Evolutionary conservation across 192 early-diverging fungal species (phyloP).

Genomic region (Umbelopsis sp.): DNA sequence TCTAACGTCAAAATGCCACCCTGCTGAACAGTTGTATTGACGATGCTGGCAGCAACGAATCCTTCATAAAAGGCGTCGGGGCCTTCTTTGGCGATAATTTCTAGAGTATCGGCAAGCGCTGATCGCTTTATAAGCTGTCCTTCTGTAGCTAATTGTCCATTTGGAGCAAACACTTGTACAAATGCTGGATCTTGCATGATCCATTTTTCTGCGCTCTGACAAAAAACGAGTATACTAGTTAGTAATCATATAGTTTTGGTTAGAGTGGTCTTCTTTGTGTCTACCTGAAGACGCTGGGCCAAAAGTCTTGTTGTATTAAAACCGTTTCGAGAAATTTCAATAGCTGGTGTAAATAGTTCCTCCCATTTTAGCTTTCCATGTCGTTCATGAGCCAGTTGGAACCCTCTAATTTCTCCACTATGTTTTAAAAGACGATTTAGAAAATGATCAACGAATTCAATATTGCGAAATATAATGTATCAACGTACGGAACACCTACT

Average conservation of each 20-base stretch:
- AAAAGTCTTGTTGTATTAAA: slow-evolving; percentile 44
- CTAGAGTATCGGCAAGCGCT: slow-evolving; percentile 61
- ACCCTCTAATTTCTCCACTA: slow-evolving; percentile 86
- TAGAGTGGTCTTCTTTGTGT: background rate
- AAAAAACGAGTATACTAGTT: background rate
- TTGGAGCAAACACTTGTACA: slow-evolving; percentile 65
- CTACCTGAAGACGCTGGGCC: slow-evolving; percentile 37
- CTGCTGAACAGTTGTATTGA: slow-evolving; percentile 56
- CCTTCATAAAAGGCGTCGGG: slow-evolving; percentile 59
- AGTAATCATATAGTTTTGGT: background rate
- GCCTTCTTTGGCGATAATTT: slow-evolving; percentile 62
- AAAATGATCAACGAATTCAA: slow-evolving; percentile 11
- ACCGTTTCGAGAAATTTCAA: slow-evolving; percentile 76
- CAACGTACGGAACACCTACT: slow-evolving; percentile 73
- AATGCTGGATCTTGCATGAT: slow-evolving; percentile 50
- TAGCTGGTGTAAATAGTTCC: slow-evolving; percentile 74
- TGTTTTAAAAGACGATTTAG: slow-evolving; percentile 2
- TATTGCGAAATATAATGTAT: background rate
- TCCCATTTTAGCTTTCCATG: slow-evolving; percentile 86
- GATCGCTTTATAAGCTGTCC: slow-evolving; percentile 70
- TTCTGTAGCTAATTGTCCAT: slow-evolving; percentile 64
- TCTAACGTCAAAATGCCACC: slow-evolving; percentile 79
- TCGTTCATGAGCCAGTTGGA: slow-evolving; percentile 74
- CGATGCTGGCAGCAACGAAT: slow-evolving; percentile 66
- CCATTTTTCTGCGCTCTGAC: slow-evolving; percentile 21